Percentiles rank a stretch among this genome's conserved stretches.
These are phyloP conservation scores for Arthrobotrys entomopaga DNA, from an alignment of 2,329 filamentous ascomycete species.

Conservation along the genomic window DNA sequence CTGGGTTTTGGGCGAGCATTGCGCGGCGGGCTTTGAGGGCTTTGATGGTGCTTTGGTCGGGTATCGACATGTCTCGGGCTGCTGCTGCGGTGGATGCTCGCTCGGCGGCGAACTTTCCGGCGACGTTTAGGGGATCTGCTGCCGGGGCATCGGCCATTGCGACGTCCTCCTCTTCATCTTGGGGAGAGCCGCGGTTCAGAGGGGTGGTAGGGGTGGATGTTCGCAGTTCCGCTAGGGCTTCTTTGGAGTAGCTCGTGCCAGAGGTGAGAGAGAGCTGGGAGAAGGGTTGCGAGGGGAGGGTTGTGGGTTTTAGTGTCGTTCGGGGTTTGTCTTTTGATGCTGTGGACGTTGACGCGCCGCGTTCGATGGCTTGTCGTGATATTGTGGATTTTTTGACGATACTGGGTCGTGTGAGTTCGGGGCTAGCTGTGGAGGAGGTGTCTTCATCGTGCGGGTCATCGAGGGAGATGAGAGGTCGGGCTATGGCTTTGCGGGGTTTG, in stretches of 20 bases:
- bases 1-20: slow-evolving; percentile 43
- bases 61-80: slow-evolving; percentile 29
- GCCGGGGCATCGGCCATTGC: slow-evolving; percentile 39
- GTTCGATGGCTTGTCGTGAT: slow-evolving; percentile 39
- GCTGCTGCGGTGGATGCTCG: slow-evolving; percentile 13
- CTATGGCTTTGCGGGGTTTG: slow-evolving; percentile 37
- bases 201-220: slow-evolving; percentile 48
- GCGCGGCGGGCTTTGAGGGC: slow-evolving; percentile 47
- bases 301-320: slow-evolving; percentile 30
- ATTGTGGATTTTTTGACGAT: slow-evolving; percentile 48
- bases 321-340: slow-evolving; percentile 42
- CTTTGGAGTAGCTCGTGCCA: slow-evolving; percentile 42
- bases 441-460: slow-evolving; percentile 37
- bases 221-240: slow-evolving; percentile 48
- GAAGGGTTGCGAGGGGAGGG: slow-evolving; percentile 44
- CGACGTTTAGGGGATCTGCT: slow-evolving; percentile 28
- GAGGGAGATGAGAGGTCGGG: slow-evolving; percentile 32
- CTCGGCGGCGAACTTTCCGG: slow-evolving; percentile 41
- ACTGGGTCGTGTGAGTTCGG: slow-evolving; percentile 29
- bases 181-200: slow-evolving; percentile 24
- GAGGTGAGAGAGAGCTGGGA: slow-evolving; percentile 50
- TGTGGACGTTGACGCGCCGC: slow-evolving; percentile 28
- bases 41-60: slow-evolving; percentile 44
- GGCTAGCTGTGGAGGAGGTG: slow-evolving; percentile 7
- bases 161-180: slow-evolving; percentile 26